Base-by-base conservation (phyloP, 164 flowering plant genomes). In the Platanus orientalis region DNA sequence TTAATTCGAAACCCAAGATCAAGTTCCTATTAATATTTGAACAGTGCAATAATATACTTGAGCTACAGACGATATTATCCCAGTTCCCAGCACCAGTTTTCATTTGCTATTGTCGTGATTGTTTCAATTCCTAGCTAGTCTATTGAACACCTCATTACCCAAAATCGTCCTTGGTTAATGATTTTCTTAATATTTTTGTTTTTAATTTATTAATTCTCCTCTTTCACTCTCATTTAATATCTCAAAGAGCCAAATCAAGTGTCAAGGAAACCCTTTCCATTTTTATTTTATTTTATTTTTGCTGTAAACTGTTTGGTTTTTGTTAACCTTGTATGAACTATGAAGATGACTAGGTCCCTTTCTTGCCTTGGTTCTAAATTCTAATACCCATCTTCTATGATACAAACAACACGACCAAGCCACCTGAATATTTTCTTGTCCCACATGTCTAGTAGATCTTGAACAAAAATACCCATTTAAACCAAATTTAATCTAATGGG, bases 391-490 rank as follows among this genome's bases (percentile, higher is more conserved):
- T 32, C 32, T 57, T 21, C 36, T 45, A 47, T 24, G 54, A 47
- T 62, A 68, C 5, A 36, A 54, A 61, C 39, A 57, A 24, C 28
- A 34, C 39, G 28, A 29, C 36, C 59, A n/a, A 28, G 10, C 52
- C 49, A 27, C 11, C 36, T 50, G 32, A 48, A 30, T 26, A 36
- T 55, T 61, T 42, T 48, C 59, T 54, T 54, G 63, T 44, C 54
- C 20, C 7, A 58, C 4, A 4, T 66, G 40, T 40, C 3, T 30
- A 45, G 13, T 36, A 36, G 21, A 42, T 4, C 4, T 21, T 17
- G 20, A 56, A n/a, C 25, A 9, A 32, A 20, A 56, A 32, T 30
- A 28, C 42, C 25, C 39, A 56, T 30, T 25, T 12, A 30, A 17
- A 29, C 13, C 19, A 13, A 56, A 29, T 30, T 20, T 63, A 49